Conservation (phyloP, 1,284 basidiomycete species). For the Cryptococcus sp. region DNA sequence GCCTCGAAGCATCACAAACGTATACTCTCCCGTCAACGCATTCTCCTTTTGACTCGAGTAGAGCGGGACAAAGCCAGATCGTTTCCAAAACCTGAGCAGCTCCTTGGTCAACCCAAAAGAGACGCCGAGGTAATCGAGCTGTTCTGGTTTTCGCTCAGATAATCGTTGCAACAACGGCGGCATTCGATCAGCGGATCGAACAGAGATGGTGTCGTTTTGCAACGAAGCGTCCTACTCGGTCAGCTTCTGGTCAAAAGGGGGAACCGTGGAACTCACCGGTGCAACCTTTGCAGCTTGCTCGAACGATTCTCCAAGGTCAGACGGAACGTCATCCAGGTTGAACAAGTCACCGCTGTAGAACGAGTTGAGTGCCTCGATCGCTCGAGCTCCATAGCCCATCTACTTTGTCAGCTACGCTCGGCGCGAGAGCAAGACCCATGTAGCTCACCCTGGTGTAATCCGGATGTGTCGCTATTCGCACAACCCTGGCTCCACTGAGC, state of each 20-base stretch:
- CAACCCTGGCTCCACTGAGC: slow-evolving; percentile 85
- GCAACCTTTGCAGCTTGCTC: slow-evolving; percentile 59
- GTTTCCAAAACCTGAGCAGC: slow-evolving; percentile 95
- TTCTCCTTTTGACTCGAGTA: slow-evolving; percentile 92
- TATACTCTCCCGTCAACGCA: slow-evolving; percentile 94
- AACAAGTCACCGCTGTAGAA: slow-evolving; percentile 93
- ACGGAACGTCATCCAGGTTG: slow-evolving; percentile 69
- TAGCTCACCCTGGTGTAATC: slow-evolving; percentile 76
- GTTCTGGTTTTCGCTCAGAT: slow-evolving; percentile 83
- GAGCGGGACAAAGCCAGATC: slow-evolving; percentile 81
- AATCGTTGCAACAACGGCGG: slow-evolving; percentile 89
- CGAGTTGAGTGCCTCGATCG: slow-evolving; percentile 75
- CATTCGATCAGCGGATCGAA: slow-evolving; percentile 74
- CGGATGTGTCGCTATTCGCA: slow-evolving; percentile 94
- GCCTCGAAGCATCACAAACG: slow-evolving; percentile 86
- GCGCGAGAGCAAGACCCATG: background rate
- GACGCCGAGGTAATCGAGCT: slow-evolving; percentile 90
- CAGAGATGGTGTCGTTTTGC: slow-evolving; percentile 65
- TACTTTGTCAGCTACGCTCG: slow-evolving; percentile 36
- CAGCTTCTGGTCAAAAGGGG: slow-evolving; percentile 2
- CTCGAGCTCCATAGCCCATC: slow-evolving; percentile 98
- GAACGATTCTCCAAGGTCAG: slow-evolving; percentile 53
- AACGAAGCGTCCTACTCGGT: slow-evolving; percentile 49
- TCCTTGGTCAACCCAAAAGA: slow-evolving; percentile 90
- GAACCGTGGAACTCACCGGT: slow-evolving; percentile 50